Evolutionary conservation across 805 yeast genomes (phyloP), one percentile per base, ranked within the genome.

Genomic region (Yarrowia phangngaensis): DNA sequence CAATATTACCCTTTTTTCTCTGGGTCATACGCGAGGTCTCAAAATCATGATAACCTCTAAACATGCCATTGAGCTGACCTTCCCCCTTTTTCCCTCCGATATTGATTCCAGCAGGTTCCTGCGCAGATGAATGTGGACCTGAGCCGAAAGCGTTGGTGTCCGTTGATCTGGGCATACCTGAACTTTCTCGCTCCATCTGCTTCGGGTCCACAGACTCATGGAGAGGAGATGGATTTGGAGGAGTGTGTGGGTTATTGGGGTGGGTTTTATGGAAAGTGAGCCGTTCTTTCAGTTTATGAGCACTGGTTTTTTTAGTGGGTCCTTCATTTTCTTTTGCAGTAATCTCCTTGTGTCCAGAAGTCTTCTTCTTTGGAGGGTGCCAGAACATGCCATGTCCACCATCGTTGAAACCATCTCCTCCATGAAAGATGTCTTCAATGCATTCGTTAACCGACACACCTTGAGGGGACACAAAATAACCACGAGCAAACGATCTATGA

Each of bases 381-480:
- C 32, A 38, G 19, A 11, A 41, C 35, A 29, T 41, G 16, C 51
- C 35, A 3, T 15, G 6, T 8, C 35, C 34, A 22, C 35, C 34
- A 11, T 47, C 43, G 14, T 56, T 56, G 22, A 59, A 80, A 2
- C 87, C 92, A 45, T 76, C 75, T 1, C 85, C 84, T 22, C 84
- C 83, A 20, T 75, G 72, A 51, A 85, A 74, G 2, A 89, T 82
- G 62, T 86, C 94, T 23, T 79, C 78, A 8, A 88, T 72, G 54
- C 89, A 77, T 51, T 80, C 84, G 69, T 20, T 46, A 12, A 45
- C 40, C n/a, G 24, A 11, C 47, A 66, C 84, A 76, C 50, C 74
- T 72, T 5, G 75, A 74, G 34, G 74, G 61, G 20, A 67, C 62
- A 53, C 79, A 84, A 87, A 86, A 80, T 0, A 79, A 71, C 24